A percentile compares a stretch with the other conserved stretches of the same genome.
These are phyloP conservation scores for Niebla homalea DNA, from an alignment of 495 filamentous ascomycete species.

Conservation along the genomic window DNA sequence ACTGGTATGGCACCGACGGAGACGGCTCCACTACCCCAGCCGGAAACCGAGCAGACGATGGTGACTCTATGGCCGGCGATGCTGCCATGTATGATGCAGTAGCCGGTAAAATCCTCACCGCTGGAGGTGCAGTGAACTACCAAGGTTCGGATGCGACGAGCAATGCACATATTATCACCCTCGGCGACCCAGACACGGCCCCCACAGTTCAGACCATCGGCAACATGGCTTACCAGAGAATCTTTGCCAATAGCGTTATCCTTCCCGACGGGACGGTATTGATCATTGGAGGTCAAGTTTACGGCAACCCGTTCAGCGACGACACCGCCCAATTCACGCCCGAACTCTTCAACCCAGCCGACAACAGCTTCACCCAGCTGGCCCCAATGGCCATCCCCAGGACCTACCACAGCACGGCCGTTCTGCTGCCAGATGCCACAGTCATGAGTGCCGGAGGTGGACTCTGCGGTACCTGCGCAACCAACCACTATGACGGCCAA, in stretches of 20 bases:
- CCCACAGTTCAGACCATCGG: constrained; percentile 20
- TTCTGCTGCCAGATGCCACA: constrained; percentile 43
- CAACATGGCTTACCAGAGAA: constrained; percentile 34
- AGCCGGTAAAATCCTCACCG: constrained; percentile 39
- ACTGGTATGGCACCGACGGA: constrained; percentile 40
- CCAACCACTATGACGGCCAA: constrained; percentile 46
- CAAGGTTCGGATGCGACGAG: constrained; percentile 23
- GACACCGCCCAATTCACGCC: constrained; percentile 28
- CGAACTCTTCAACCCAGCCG: constrained; percentile 38
- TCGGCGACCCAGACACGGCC: constrained; percentile 20
- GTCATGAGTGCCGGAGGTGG: constrained; percentile 44
- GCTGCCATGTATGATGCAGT: constrained; percentile 45
- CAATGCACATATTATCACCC: constrained; percentile 36
- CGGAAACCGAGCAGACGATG: constrained; percentile 27
- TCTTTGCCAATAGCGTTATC: constrained; percentile 41
- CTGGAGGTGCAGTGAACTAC: constrained; percentile 38
- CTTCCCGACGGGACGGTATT: constrained; percentile 45
- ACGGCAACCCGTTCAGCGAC: constrained; percentile 37
- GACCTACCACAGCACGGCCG: constrained; percentile 42
- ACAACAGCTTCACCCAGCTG: constrained; percentile 26
- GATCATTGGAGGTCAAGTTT: constrained; percentile 39
- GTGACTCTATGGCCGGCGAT: constrained; percentile 40
- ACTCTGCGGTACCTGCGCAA: constrained; percentile 37
- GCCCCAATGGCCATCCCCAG: constrained; percentile 30
- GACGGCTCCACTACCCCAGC: constrained; percentile 26